Conservation (phyloP, 2,329 filamentous ascomycete genomes). For the Tolypocladium nubicola region DNA sequence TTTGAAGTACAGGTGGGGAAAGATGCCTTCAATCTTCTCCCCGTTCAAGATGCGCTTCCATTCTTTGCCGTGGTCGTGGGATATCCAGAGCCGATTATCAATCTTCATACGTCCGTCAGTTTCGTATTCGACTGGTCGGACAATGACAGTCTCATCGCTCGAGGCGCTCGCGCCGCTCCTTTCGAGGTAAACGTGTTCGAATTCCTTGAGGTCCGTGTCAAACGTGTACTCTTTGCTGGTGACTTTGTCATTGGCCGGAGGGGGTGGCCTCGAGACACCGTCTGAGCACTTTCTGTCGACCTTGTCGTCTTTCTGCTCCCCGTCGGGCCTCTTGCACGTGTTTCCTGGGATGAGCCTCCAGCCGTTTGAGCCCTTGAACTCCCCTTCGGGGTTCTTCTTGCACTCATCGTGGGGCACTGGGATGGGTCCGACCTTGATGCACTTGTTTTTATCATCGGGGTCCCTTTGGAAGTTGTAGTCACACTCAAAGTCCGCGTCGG, state of each 20-base stretch:
- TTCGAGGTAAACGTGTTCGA: constrained; percentile 67
- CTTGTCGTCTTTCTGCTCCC: constrained; percentile 57
- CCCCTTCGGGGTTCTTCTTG: constrained; percentile 52
- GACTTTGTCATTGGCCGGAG: constrained; percentile 57
- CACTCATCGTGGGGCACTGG: constrained; percentile 63
- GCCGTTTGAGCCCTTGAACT: constrained; percentile 76
- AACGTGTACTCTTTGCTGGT: constrained; percentile 51
- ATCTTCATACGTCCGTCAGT: constrained; percentile 17
- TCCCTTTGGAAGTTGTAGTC: constrained; percentile 79
- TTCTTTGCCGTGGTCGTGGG: constrained; percentile 77
- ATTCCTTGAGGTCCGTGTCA: constrained; percentile 39
- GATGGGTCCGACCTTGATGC: constrained; percentile 53
- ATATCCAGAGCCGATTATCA: constrained; percentile 57
- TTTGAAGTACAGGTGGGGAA: constrained; percentile 70
- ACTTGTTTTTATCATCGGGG: constrained; percentile 55
- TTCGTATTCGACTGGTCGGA: constrained; percentile 31
- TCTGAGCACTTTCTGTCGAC: constrained; percentile 71
- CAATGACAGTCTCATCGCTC: constrained; percentile 62
- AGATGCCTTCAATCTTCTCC: constrained; percentile 59
- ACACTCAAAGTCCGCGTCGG: constrained; percentile 82
- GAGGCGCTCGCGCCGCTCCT: constrained; percentile 52
- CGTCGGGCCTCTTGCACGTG: constrained; percentile 51
- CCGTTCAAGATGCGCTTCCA: constrained; percentile 65
- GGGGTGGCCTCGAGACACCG: constrained; percentile 30
- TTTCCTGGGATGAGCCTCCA: constrained; percentile 87